Percentiles rank a stretch among this genome's conserved stretches.
Evolutionary conservation across 2,329 filamentous ascomycete genomes (phyloP).

Genomic region (Falciphora oryzae): DNA sequence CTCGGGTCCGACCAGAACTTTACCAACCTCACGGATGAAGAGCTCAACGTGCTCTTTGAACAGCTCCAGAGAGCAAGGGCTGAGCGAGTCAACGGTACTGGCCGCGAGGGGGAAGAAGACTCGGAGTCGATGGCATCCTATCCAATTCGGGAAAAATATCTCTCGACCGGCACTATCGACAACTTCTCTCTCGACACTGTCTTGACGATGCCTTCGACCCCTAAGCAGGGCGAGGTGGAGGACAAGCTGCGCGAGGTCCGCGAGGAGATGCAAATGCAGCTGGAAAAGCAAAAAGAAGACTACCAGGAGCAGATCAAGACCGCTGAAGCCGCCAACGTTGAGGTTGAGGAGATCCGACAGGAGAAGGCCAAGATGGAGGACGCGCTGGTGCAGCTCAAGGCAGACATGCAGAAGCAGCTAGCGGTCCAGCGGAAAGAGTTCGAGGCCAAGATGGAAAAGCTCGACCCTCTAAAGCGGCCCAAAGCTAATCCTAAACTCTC

Average conservation of each 20-base stretch:
- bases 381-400: conserved; percentile 68
- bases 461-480: conserved; percentile 58
- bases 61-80: conserved; percentile 87
- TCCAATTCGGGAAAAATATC: conserved; percentile 85
- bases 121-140: conserved; percentile 85
- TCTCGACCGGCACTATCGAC: conserved; percentile 90
- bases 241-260: conserved; percentile 67
- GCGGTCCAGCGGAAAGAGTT: conserved; percentile 78
- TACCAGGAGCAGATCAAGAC: conserved; percentile 71
- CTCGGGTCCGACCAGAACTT: conserved; percentile 90
- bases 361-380: conserved; percentile 86
- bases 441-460: conserved; percentile 74
- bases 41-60: conserved; percentile 88
- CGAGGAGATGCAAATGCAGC: conserved; percentile 76
- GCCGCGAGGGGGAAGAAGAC: conserved; percentile 79
- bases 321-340: conserved; percentile 68
- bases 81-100: conserved; percentile 52
- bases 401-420: conserved; percentile 83
- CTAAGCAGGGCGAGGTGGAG: conserved; percentile 70
- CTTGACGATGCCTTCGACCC: conserved; percentile 90
- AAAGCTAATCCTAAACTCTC: conserved; percentile 60
- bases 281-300: conserved; percentile 80
- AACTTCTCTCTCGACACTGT: conserved; percentile 94
- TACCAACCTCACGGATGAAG: conserved; percentile 82
- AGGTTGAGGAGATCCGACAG: conserved; percentile 75